Conservation (phyloP, 805 yeast species). For the Yarrowia porcina region DNA sequence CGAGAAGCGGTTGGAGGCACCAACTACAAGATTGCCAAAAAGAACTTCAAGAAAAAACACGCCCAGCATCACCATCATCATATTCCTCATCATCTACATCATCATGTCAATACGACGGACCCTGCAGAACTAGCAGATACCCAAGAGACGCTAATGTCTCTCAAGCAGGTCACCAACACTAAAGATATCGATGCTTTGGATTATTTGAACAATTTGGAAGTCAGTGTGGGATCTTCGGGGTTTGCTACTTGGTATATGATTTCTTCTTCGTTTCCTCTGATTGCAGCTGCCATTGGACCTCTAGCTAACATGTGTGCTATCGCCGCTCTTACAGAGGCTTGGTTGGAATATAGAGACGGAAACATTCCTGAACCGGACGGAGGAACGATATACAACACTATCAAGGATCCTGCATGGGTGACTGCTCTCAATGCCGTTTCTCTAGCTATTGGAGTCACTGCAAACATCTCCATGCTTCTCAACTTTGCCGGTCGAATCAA, state of each 20-base stretch:
- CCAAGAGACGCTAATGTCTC: constrained; percentile 18
- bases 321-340: constrained; percentile 64
- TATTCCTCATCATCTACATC: background rate
- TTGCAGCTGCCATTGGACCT: constrained; percentile 78
- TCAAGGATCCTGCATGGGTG: constrained; percentile 44
- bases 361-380: constrained; percentile 33
- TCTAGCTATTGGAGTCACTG: constrained; percentile 59
- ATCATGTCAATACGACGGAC: constrained; percentile 13
- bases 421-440: constrained; percentile 60
- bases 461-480: constrained; percentile 65
- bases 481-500: constrained; percentile 61
- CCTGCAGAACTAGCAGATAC: constrained; percentile 3
- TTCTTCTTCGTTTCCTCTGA: constrained; percentile 67
- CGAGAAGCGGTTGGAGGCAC: constrained; percentile 17
- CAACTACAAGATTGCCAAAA: constrained; percentile 12
- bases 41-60: constrained; percentile 2
- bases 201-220: constrained; percentile 15
- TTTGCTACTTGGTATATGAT: constrained; percentile 55
- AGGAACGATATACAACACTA: background rate
- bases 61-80: constrained; percentile 6
- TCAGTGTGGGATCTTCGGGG: constrained; percentile 26
- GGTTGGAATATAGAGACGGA: constrained; percentile 45
- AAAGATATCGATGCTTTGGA: constrained; percentile 12
- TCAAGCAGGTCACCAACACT: constrained; percentile 15
- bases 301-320: constrained; percentile 70